These are phyloP conservation scores for Pilasporangium apinafurcum DNA, from an alignment of 352 stramenopile genomes.

Conservation along the genomic window DNA sequence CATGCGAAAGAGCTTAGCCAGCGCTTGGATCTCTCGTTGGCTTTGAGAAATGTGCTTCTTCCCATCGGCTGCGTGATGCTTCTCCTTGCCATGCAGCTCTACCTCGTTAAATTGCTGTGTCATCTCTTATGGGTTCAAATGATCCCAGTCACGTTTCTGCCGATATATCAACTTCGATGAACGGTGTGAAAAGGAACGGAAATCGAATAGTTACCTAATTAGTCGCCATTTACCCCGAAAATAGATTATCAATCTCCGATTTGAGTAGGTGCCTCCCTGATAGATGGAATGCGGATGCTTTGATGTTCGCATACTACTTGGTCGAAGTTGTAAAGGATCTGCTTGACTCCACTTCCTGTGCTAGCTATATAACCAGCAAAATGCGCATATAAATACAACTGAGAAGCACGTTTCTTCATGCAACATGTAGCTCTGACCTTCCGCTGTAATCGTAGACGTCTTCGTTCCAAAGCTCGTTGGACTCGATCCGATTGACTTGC, in stretches of 20 bases:
- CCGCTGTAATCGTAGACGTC: slow-evolving; percentile 31
- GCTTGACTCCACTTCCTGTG: background rate
- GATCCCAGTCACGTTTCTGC: too few species aligned
- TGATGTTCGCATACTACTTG: too few species aligned
- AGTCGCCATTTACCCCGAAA: too few species aligned
- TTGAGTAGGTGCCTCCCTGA: too few species aligned
- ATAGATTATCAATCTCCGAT: too few species aligned
- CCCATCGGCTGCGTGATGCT: background rate
- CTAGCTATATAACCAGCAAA: background rate
- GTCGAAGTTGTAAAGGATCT: background rate
- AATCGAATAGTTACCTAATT: too few species aligned
- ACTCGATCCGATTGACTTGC: slow-evolving; percentile 14
- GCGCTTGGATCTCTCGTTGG: slow-evolving; percentile 36
- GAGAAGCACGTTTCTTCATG: too few species aligned
- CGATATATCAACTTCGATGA: too few species aligned
- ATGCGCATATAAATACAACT: background rate
- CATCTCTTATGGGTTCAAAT: too few species aligned
- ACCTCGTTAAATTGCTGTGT: background rate
- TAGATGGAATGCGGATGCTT: too few species aligned
- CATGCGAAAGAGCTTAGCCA: slow-evolving; percentile 30
- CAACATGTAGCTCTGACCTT: slow-evolving; percentile 34
- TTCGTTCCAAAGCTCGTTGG: slow-evolving; percentile 36
- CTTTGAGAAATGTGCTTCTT: slow-evolving; percentile 21
- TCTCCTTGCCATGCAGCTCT: background rate
- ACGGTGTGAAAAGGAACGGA: too few species aligned